Conservation (phyloP, 2,329 filamentous ascomycete genomes). For the Talaromyces verruculosus region DNA sequence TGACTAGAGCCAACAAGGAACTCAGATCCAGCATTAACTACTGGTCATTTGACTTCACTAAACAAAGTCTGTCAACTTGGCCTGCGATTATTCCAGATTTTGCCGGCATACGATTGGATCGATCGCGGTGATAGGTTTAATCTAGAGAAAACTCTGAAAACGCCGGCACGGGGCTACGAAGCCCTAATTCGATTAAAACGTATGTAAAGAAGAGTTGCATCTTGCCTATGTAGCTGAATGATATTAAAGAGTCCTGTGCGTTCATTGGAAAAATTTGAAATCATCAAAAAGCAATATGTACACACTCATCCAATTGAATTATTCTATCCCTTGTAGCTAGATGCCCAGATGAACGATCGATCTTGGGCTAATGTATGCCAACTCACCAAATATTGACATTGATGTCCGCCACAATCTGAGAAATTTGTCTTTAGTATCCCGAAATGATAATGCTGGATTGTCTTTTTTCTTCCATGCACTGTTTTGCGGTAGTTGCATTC, state of each 20-base stretch:
- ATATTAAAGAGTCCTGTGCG: neutral
- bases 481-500: neutral
- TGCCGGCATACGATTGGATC: neutral
- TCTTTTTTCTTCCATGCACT: neutral
- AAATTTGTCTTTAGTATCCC: neutral
- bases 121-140: neutral
- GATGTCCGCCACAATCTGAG: neutral
- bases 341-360: neutral
- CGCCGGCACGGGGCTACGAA: neutral
- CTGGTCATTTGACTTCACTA: constrained; percentile 6
- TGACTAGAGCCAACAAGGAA: neutral
- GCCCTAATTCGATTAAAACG: neutral
- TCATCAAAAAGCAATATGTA: neutral
- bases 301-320: neutral
- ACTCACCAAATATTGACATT: neutral
- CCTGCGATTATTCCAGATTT: neutral
- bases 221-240: neutral
- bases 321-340: neutral
- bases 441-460: neutral
- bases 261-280: neutral
- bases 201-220: neutral
- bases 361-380: neutral
- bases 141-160: neutral
- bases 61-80: neutral
- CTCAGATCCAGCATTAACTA: constrained; percentile 1